Evolutionary conservation across 1,284 basidiomycete genomes (phyloP), one percentile per base, ranked within the genome.

Genomic region (Ustilago nuda): DNA sequence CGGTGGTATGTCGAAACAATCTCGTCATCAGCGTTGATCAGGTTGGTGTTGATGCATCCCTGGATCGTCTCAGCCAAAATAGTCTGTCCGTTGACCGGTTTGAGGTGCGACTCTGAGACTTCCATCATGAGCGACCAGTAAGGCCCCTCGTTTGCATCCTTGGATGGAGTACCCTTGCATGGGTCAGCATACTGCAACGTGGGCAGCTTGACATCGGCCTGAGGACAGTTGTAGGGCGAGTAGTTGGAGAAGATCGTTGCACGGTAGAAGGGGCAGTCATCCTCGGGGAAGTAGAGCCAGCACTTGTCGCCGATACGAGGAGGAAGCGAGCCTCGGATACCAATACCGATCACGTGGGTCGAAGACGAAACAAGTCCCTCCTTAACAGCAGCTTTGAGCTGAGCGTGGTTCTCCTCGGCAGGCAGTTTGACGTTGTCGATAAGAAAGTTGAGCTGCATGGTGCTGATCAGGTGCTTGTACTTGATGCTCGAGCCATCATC

Each of bases 171-270:
- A 23, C 85, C 85, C 59, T 87, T 79, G 45, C 82, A 72, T 0
- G 87, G 86, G 78, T 88, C 87, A 65, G 88, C 88, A 55, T 86
- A 87, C 80, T 88, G 88, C 8, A 89, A 67, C 13, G 88, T 88
- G 45, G 86, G 85, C 30, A 89, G 86, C 81, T 86, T 84, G 59
- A 79, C 82, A 39, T 85, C 82, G 32, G 78, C 74, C 62, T 85
- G 76, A 2, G 88, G 88, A 65, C 86, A 87, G 83, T 89, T 88
- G 86, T 87, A 85, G 39, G 87, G 88, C 41, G 87, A 88, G 84
- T 89, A 89, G 86, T 89, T 89, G 71, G 87, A 88, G 81, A 89
- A 89, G 81, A 89, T 88, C 65, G 88, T 89, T 17, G 88, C 88
- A 50, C 88, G 87, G 86, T 89, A 89, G 86, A 88, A 89, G 43